Percentiles rank a stretch among this genome's conserved stretches.
These are phyloP conservation scores for Xylaria flabelliformis DNA, from an alignment of 495 filamentous ascomycete species.

Conservation along the genomic window DNA sequence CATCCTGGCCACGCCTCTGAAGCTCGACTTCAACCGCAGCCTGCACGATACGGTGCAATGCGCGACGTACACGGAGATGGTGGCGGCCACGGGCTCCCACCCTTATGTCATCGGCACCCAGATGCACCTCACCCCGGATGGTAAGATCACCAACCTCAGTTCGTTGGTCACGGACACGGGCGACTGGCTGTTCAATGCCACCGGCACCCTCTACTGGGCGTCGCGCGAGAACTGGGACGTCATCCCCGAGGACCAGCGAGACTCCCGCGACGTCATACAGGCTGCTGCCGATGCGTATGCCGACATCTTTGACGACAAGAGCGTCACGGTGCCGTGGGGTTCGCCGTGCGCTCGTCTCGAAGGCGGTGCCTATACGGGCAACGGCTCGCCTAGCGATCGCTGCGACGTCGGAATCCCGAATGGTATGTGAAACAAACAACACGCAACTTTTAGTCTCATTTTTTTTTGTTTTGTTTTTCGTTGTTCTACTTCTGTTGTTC, in stretches of 20 bases:
- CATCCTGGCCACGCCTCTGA: conserved; percentile 50
- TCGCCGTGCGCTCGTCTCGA: conserved; percentile 55
- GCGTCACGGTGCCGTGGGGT: conserved; percentile 57
- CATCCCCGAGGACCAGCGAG: conserved; percentile 52
- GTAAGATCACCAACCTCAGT: conserved; percentile 47
- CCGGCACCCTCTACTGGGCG: conserved; percentile 54
- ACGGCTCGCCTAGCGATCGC: conserved; percentile 41
- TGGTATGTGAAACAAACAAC: conserved; percentile 29
- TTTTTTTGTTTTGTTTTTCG: conserved; percentile 8
- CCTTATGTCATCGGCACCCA: conserved; percentile 60
- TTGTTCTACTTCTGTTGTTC: not conserved
- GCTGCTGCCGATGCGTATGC: conserved; percentile 58
- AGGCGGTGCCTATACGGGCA: conserved; percentile 53
- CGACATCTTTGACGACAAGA: conserved; percentile 53
- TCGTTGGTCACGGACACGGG: conserved; percentile 50
- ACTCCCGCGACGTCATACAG: conserved; percentile 52
- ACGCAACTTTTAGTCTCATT: too few relatives aligned
- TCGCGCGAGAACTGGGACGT: conserved; percentile 49
- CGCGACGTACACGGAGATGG: conserved; percentile 60
- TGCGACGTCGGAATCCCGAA: conserved; percentile 50
- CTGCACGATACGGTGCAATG: conserved; percentile 56
- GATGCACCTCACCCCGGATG: conserved; percentile 44
- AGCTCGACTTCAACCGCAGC: conserved; percentile 56
- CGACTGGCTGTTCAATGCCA: conserved; percentile 60
- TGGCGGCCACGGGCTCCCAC: conserved; percentile 47